Evolutionary conservation across 306 rosid genomes (phyloP).

Genomic region (Notholithocarpus densiflorus): DNA sequence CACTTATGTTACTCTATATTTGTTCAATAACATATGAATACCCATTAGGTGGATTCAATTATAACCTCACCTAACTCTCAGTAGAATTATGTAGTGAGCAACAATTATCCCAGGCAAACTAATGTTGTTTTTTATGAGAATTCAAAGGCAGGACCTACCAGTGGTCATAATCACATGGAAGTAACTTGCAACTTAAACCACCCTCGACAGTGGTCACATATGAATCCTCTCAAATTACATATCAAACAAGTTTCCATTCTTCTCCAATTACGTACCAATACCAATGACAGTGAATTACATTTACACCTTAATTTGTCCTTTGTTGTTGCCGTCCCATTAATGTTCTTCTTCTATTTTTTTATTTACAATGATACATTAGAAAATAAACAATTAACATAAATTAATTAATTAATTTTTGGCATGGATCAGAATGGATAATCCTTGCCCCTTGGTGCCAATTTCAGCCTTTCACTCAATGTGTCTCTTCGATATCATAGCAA

Average conservation of each 20-base stretch:
- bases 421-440: neutral
- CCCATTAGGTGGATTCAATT: no score
- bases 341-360: neutral
- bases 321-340: no score
- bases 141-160: neutral
- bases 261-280: no score
- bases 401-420: neutral
- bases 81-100: no score
- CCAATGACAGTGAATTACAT: no score
- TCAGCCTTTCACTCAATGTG: neutral
- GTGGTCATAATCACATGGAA: no score
- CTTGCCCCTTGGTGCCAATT: neutral
- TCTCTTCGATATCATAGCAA: neutral
- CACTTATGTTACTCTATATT: no score
- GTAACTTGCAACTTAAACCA: no score
- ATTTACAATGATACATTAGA: neutral
- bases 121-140: neutral
- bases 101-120: no score
- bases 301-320: no score
- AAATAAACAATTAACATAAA: neutral
- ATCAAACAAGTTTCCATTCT: neutral
- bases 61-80: no score
- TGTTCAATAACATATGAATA: no score
- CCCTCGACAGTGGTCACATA: neutral
- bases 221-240: neutral